Percentiles rank a stretch among this genome's conserved stretches.
Conservation (phyloP, 148 eudicot species). For the Chenopodium formosanum region DNA sequence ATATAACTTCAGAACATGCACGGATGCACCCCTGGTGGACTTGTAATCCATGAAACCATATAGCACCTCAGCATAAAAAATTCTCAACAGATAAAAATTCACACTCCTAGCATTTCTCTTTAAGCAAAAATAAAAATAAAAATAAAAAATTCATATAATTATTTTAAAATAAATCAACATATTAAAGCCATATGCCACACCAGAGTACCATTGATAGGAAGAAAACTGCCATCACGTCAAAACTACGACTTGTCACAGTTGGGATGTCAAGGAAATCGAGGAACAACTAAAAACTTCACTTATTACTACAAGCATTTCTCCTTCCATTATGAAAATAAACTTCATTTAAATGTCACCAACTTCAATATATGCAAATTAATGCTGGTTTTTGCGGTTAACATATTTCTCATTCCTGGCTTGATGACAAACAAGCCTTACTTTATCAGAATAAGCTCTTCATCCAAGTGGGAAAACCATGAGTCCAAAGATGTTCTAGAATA, state of each 20-base stretch:
- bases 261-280: not conserved
- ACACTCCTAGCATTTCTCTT: not conserved
- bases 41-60: not conserved
- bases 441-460: too few relatives aligned
- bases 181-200: not conserved
- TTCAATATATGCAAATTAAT: too few relatives aligned
- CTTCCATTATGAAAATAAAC: not conserved
- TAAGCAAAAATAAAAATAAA: too few relatives aligned
- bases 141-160: too few relatives aligned
- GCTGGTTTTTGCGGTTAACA: too few relatives aligned
- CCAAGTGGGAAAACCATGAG: too few relatives aligned
- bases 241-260: not conserved
- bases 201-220: not conserved
- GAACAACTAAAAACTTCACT: not conserved
- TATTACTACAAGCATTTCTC: not conserved
- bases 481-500: too few relatives aligned
- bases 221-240: not conserved
- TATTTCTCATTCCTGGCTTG: too few relatives aligned
- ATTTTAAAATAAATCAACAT: too few relatives aligned
- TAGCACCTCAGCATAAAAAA: not conserved
- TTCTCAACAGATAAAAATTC: too few relatives aligned
- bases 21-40: not conserved
- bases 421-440: too few relatives aligned
- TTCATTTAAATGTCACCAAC: not conserved
- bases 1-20: not conserved